Evolutionary conservation across 352 stramenopile species (phyloP).

Genomic region (Peronosclerospora sorghi): DNA sequence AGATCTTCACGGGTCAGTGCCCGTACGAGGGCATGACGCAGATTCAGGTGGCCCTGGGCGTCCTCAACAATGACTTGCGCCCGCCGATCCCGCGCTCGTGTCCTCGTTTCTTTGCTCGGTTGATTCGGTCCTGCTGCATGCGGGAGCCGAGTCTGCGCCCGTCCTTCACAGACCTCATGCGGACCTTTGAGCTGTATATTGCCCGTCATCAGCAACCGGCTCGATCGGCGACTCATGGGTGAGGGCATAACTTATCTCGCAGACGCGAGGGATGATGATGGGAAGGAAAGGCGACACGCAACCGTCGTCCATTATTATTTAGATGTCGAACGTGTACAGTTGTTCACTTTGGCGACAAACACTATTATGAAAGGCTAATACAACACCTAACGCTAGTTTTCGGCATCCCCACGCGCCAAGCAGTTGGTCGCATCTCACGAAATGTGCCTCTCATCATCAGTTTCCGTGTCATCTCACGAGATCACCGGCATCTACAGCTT

Average conservation of each 20-base stretch:
- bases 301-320: slow-evolving; percentile 18
- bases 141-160: slow-evolving; percentile 56
- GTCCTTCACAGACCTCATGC: slow-evolving; percentile 58
- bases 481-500: no score
- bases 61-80: slow-evolving; percentile 71
- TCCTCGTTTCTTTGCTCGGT: slow-evolving; percentile 53
- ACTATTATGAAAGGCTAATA: no score
- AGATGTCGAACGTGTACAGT: slow-evolving; percentile 12
- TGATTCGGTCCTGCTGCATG: slow-evolving; percentile 75
- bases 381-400: no score
- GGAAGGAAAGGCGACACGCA: slow-evolving; percentile 1
- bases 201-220: slow-evolving; percentile 7
- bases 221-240: background rate
- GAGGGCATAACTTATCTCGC: background rate
- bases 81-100: slow-evolving; percentile 49
- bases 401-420: no score
- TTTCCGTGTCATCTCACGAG: no score
- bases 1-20: slow-evolving; percentile 85
- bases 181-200: slow-evolving; percentile 36
- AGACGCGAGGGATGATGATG: background rate
- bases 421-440: no score
- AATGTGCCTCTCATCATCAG: no score
- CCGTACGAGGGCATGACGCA: slow-evolving; percentile 87
- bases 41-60: slow-evolving; percentile 71
- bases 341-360: background rate